Evolutionary conservation across 2,329 filamentous ascomycete genomes (phyloP), one percentile per base, ranked within the genome.

Genomic region (Aspergillus sp.): DNA sequence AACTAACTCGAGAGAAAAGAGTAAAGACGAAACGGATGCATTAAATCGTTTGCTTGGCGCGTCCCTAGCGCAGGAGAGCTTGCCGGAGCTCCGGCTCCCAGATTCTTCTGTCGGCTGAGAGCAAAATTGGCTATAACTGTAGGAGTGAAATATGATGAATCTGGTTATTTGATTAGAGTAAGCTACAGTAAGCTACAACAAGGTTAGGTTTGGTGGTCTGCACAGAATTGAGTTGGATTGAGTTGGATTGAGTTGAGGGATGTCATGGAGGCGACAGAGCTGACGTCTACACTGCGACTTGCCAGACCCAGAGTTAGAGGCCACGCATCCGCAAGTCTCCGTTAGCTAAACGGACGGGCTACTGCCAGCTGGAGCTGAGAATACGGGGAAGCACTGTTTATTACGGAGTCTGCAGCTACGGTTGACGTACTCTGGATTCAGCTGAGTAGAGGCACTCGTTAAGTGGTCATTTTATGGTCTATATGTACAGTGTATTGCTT

Each of bases 401-500:
- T 15, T 22, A 15, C 30, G 24, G 9, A n/a, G 12, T 13, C 4
- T 22, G 12, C n/a, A 39, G 36, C 36, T 39, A 39, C 34, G 5
- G 9, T 38, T 13, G n/a, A n/a, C 34, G 12, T 38, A n/a, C 15
- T 38, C 1, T 38, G 34, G 11, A 13, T 43, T 18, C 11, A 48
- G 47, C 17, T 44, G 41, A 42, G 42, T 50, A 56, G 49, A 53
- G 50, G 45, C 39, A 50, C 51, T 54, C 51, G 56, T 60, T 57
- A 55, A 66, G 65, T 67, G 65, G 65, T 63, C 65, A 65, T 66
- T 67, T 67, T 66, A 58, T 57, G 61, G 57, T 68, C 65, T 67
- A 68, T 67, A 68, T 66, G 66, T 68, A 68, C 66, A 68, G 59
- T 65, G 63, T 65, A 68, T 63, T 67, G 54, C 57, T 62, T 60